phyloP scores from a whole-genome alignment of 257 asterid genomes.

The Penstemon eatonii region DNA sequence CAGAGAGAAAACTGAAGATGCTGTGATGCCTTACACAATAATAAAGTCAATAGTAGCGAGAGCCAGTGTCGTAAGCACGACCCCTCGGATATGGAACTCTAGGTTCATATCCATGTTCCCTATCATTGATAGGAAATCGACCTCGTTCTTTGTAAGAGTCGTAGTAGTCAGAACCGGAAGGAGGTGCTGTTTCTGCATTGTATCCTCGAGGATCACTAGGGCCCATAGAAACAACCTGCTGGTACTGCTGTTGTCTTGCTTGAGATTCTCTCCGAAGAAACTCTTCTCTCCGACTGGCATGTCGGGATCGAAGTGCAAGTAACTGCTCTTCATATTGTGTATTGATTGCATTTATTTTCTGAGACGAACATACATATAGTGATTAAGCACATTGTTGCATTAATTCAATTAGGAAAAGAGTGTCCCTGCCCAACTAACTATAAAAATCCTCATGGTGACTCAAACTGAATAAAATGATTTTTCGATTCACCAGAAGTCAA shows the following conservation, averaged over 20 bases:
- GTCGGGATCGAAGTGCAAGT: conserved; percentile 56
- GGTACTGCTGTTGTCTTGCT: conserved; percentile 61
- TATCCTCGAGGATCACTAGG: conserved; percentile 51
- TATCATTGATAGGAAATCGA: conserved; percentile 47
- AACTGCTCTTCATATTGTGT: conserved; percentile 65
- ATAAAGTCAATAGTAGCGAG: conserved; percentile 49
- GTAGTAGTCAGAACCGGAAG: conserved; percentile 48
- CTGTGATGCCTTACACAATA: not conserved
- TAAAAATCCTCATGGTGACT: not conserved
- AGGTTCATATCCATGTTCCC: conserved; percentile 59
- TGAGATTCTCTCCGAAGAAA: conserved; percentile 65
- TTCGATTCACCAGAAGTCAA: not conserved
- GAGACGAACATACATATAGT: conserved; percentile 23
- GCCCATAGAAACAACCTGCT: conserved; percentile 48
- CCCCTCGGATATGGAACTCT: conserved; percentile 69
- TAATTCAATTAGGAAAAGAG: not conserved
- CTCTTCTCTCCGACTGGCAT: conserved; percentile 65
- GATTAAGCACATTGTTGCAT: not conserved
- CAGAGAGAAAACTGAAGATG: no score
- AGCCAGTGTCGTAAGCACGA: conserved; percentile 55
- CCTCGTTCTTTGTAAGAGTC: conserved; percentile 57
- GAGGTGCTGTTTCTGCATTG: conserved; percentile 35
- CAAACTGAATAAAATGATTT: conserved; percentile 1
- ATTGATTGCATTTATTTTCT: conserved; percentile 66
- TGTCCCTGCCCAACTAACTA: conserved; percentile 2